These are phyloP conservation scores for Trichopus zeylanicus DNA, from an alignment of 116 monocot species.

Conservation along the genomic window DNA sequence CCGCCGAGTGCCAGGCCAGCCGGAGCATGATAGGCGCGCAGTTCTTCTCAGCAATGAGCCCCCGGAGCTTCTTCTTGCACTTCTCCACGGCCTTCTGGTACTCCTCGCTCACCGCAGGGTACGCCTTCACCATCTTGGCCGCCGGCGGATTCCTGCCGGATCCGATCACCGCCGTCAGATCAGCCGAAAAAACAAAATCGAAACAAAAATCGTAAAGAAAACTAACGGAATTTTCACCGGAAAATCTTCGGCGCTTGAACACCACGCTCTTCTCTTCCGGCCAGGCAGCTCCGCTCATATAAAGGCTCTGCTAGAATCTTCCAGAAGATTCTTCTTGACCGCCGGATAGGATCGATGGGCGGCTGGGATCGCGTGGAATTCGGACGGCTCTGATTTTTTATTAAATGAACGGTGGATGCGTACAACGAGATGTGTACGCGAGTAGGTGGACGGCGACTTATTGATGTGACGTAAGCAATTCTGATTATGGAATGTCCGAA, in stretches of 20 bases:
- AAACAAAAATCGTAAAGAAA: not conserved
- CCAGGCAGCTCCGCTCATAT: no score
- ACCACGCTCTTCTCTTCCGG: no score
- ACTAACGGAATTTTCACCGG: not conserved
- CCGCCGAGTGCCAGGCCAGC: no score
- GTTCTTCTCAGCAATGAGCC: constrained; percentile 84
- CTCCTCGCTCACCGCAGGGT: constrained; percentile 80
- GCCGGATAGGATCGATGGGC: not conserved
- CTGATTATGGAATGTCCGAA: not conserved
- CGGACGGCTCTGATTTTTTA: not conserved
- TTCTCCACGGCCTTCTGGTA: constrained; percentile 72
- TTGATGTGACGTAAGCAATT: no score
- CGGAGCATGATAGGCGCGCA: constrained; percentile 67
- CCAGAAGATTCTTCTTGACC: not conserved
- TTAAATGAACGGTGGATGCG: no score
- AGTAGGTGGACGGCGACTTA: not conserved
- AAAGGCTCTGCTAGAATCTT: not conserved
- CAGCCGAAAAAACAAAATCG: not conserved
- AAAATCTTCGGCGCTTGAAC: not conserved
- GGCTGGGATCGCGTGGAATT: not conserved
- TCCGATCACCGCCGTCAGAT: no score
- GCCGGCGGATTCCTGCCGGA: constrained; percentile 1
- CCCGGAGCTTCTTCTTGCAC: constrained; percentile 70
- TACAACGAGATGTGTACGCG: not conserved
- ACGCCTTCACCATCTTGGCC: constrained; percentile 62